Evolutionary conservation across 78 protist genomes (phyloP).

Genomic region (Fonticula alba): DNA sequence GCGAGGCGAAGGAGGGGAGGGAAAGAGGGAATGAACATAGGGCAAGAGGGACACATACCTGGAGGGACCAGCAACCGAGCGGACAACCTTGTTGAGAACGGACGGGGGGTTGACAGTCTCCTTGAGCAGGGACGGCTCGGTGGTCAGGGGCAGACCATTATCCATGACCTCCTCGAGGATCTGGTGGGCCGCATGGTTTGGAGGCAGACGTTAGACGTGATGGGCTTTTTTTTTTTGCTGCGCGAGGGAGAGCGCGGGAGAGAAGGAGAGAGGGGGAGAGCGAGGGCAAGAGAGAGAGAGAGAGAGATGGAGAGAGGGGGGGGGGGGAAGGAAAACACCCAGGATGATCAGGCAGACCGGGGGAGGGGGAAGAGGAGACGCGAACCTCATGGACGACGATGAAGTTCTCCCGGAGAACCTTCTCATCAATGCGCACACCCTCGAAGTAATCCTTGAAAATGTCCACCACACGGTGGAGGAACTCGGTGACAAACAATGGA

Average conservation of each 20-base stretch:
- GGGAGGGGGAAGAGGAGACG: not conserved
- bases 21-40: not conserved
- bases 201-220: too few species aligned
- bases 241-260: too few species aligned
- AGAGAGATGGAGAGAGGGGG: not conserved
- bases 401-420: constrained; percentile 35
- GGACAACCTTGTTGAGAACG: constrained; percentile 9
- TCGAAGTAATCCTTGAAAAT: constrained; percentile 46
- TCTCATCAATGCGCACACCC: constrained; percentile 23
- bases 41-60: not conserved
- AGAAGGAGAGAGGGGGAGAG: too few species aligned
- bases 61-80: constrained; percentile 3
- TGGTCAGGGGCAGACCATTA: constrained; percentile 72
- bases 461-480: constrained; percentile 50
- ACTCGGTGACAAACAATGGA: constrained; percentile 56
- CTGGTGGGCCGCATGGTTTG: too few species aligned
- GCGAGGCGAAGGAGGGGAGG: too few species aligned
- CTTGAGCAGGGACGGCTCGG: constrained; percentile 61
- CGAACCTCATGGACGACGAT: constrained; percentile 36
- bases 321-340: not conserved
- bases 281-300: too few species aligned
- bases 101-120: constrained; percentile 61
- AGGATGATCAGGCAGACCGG: not conserved
- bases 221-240: not conserved
- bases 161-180: constrained; percentile 77